phyloP scores from a whole-genome alignment of 2,329 filamentous ascomycete genomes.

The Fusarium globosum region DNA sequence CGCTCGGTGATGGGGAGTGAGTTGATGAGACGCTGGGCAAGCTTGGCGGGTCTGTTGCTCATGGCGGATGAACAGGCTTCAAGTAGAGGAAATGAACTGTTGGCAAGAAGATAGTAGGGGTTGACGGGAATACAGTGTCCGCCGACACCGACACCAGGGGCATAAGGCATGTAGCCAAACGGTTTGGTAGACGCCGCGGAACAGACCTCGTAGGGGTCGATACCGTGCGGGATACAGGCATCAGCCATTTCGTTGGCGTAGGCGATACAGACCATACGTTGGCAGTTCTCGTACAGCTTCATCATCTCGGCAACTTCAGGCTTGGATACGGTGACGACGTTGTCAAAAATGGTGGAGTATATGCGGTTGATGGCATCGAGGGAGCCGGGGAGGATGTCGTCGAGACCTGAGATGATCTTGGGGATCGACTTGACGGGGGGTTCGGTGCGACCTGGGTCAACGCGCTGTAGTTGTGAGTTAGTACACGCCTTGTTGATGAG shows the following conservation, averaged over 20 bases:
- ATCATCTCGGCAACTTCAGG: constrained; percentile 4
- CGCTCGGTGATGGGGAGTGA: not conserved
- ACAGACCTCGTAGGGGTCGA: not conserved
- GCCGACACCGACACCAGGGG: not conserved
- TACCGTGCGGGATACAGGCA: not conserved
- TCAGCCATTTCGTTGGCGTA: constrained; percentile 5
- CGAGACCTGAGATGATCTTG: not conserved
- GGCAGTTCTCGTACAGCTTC: not conserved
- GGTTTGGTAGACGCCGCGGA: constrained; percentile 1
- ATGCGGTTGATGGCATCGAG: not conserved
- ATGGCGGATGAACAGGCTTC: not conserved
- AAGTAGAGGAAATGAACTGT: not conserved
- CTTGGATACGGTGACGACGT: not conserved
- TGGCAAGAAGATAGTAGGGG: not conserved
- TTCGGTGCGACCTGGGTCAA: not conserved
- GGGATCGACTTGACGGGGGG: not conserved
- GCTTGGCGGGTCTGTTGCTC: not conserved
- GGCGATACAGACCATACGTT: not conserved
- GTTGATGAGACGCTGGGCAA: not conserved
- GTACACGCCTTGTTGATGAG: no score
- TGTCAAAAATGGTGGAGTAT: not conserved
- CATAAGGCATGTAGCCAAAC: not conserved
- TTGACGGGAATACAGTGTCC: not conserved
- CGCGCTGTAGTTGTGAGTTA: not conserved
- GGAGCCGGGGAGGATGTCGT: not conserved